Base-by-base conservation (phyloP, 179 eudicot species). In the Sideroxylon spinosum region DNA sequence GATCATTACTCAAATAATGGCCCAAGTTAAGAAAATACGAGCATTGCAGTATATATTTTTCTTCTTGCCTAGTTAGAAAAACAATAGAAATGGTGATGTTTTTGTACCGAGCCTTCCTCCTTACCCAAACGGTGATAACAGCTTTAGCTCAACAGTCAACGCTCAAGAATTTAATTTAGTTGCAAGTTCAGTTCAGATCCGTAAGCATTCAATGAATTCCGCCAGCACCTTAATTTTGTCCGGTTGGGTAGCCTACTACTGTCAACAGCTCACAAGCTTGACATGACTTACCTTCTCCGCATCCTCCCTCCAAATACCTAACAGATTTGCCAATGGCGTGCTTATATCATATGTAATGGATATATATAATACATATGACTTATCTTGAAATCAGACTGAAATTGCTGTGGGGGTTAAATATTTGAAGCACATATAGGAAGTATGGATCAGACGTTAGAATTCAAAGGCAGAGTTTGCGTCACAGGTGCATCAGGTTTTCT, bases 401-500 rank as follows among this genome's bases (percentile, higher is more conserved):
- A 49, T 37, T 9, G 32, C 7, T 23, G 56, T 6, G 12, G 32
- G 70, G 29, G 29, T 10, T 8, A 10, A 12, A 53, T 14, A 11
- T 20, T 49, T 74, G 19, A 23, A 68, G 75, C 70, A 59, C 2
- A 25, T 0, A n/a, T 16, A 68, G 22, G 7, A 17, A 60, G 25
- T 26, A 83, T 86, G 88, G 86, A 82, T 26, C 76, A 76, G 78
- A 73, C 74, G 57, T 22, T 26, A 0, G 63, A 76, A 75, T 17
- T 56, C 69, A 86, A 84, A 84, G 94, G 97, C 70, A 88, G 83
- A 78, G 97, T 95, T 9, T 95, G 99, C 28, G 99, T 95, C 48
- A 95, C 98, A 0, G 98, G 98, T 68, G 98, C 95, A 28, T 86
- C 97, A 16, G 98, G 98, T 32, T 95, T 83, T 76, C 49, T 95